Evolutionary conservation across 2,329 filamentous ascomycete species (phyloP).

Genomic region (Coleophoma cylindrospora): DNA sequence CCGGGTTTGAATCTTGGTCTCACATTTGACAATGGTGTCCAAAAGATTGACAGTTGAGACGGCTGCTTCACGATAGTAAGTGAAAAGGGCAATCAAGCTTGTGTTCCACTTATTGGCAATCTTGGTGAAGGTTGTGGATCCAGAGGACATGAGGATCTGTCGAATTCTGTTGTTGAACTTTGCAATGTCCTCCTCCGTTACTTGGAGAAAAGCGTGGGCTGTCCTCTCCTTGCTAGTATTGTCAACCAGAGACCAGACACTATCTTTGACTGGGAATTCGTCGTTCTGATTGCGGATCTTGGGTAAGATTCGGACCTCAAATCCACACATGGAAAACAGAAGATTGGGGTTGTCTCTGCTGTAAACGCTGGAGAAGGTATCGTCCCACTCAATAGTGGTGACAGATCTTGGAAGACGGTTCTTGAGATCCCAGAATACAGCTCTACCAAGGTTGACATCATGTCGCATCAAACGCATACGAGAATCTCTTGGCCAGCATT

Average conservation of each 20-base stretch:
- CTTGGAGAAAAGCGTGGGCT: conserved; percentile 93
- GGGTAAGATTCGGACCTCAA: conserved; percentile 92
- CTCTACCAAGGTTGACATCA: conserved; percentile 94
- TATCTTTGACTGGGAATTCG: conserved; percentile 96
- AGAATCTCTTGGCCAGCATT: conserved; percentile 97
- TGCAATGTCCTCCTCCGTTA: conserved; percentile 95
- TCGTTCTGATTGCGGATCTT: conserved; percentile 95
- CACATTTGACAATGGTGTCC: conserved; percentile 98
- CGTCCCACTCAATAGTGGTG: conserved; percentile 98
- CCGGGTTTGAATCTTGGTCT: conserved; percentile 98
- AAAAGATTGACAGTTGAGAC: conserved; percentile 91
- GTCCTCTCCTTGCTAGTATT: conserved; percentile 96
- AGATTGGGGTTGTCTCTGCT: conserved; percentile 96
- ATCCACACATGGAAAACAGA: conserved; percentile 96
- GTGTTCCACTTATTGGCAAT: conserved; percentile 99
- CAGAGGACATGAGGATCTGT: conserved; percentile 98
- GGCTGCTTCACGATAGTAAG: conserved; percentile 95
- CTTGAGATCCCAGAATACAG: conserved; percentile 98
- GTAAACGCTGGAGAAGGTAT: conserved; percentile 97
- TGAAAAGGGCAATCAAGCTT: conserved; percentile 92
- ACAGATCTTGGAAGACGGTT: conserved; percentile 91
- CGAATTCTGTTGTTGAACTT: conserved; percentile 99
- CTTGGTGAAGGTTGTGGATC: conserved; percentile 99
- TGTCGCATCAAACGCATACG: conserved; percentile 98
- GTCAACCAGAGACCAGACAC: conserved; percentile 95